Conservation (phyloP, 495 filamentous ascomycete genomes). For the Aspergillus egyptiacus region DNA sequence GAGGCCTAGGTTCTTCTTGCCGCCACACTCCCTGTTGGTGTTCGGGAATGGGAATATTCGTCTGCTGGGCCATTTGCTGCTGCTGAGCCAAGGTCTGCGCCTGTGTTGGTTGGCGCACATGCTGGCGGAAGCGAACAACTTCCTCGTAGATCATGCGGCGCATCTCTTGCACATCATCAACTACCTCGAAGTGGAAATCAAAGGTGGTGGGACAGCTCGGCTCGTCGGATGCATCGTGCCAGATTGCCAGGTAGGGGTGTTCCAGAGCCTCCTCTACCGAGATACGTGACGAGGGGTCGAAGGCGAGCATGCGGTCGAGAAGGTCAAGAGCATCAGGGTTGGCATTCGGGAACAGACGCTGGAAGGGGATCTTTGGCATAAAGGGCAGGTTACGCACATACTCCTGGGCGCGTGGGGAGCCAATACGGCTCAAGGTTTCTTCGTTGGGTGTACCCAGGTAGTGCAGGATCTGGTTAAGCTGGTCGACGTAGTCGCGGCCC, state of each 20-base stretch:
- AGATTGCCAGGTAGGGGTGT: conserved; percentile 93
- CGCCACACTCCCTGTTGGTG: conserved; percentile 63
- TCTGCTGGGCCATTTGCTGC: conserved; percentile 36
- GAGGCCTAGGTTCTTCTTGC: conserved; percentile 80
- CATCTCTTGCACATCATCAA: conserved; percentile 91
- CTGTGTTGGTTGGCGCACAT: conserved; percentile 63
- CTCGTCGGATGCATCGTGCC: conserved; percentile 97
- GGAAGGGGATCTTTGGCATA: conserved; percentile 91
- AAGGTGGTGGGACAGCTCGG: conserved; percentile 88
- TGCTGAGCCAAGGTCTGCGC: conserved; percentile 38
- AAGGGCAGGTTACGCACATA: conserved; percentile 96
- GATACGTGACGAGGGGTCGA: conserved; percentile 87
- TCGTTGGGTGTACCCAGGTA: conserved; percentile 96
- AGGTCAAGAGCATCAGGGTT: conserved; percentile 95
- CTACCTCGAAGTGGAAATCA: conserved; percentile 95
- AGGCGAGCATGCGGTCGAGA: conserved; percentile 92
- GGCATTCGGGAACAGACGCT: conserved; percentile 81
- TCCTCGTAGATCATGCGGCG: conserved; percentile 95
- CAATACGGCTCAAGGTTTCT: conserved; percentile 88
- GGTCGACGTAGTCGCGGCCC: conserved; percentile 97
- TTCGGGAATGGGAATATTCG: conserved; percentile 68
- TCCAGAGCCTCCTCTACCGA: conserved; percentile 89
- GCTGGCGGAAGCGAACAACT: conserved; percentile 70
- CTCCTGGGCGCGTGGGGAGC: conserved; percentile 91
- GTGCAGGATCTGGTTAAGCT: conserved; percentile 98